Conservation (phyloP, 2,329 filamentous ascomycete species). For the Cercospora zeae-maydis region DNA sequence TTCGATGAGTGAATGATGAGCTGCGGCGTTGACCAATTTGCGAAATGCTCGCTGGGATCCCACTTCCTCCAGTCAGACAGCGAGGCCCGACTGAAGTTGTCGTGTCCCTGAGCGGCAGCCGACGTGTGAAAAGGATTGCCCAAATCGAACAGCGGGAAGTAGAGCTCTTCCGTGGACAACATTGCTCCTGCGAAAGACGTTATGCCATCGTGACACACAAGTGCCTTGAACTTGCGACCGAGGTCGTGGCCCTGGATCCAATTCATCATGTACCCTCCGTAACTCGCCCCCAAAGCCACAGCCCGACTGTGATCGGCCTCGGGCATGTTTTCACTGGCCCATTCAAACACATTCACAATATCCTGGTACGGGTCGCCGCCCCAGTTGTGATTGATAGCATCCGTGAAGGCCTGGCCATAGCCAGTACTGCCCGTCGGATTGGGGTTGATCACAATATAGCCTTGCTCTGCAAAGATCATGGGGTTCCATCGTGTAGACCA, state of each 20-base stretch:
- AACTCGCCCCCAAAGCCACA: constrained; percentile 71
- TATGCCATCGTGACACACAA: constrained; percentile 60
- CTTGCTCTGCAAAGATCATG: constrained; percentile 34
- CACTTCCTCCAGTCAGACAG: constrained; percentile 38
- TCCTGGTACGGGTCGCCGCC: constrained; percentile 81
- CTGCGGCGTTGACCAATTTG: constrained; percentile 80
- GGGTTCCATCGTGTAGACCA: constrained; percentile 35
- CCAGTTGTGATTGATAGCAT: constrained; percentile 74
- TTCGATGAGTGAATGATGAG: constrained; percentile 86
- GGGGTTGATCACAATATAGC: constrained; percentile 31
- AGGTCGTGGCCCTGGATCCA: constrained; percentile 83
- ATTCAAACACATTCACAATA: constrained; percentile 72
- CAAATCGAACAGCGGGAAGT: constrained; percentile 54
- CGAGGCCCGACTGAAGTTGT: constrained; percentile 21
- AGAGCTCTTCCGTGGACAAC: constrained; percentile 49
- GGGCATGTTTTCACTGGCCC: constrained; percentile 61
- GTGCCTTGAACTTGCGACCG: constrained; percentile 79
- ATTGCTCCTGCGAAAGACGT: constrained; percentile 30
- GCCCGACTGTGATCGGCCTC: constrained; percentile 67
- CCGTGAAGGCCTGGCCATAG: constrained; percentile 33
- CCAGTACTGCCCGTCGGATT: constrained; percentile 34
- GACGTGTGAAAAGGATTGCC: constrained; percentile 26
- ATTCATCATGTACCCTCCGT: constrained; percentile 45
- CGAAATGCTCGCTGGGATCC: constrained; percentile 55
- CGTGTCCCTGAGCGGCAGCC: constrained; percentile 12